phyloP scores from a whole-genome alignment of 768 basidiomycete genomes.

The Boletus vinaceobasis region DNA sequence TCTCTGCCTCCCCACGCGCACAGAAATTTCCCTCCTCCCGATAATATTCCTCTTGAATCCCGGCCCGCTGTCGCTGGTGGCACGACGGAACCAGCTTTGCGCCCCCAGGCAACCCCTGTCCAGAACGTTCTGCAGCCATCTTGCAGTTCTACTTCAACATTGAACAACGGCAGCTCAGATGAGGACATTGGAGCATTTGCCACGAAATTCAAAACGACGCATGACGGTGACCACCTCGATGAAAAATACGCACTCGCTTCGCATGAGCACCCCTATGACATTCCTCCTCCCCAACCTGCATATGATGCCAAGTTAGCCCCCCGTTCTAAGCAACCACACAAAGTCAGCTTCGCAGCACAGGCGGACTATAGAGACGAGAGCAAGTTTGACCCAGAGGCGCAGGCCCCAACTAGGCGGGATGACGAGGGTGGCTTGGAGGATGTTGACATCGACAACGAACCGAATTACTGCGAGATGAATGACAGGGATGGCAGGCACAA shows the following conservation, averaged over 20 bases:
- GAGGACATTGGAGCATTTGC: slow-evolving; percentile 16
- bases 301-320: slow-evolving; percentile 28
- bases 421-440: slow-evolving; percentile 20
- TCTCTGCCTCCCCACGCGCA: slow-evolving; percentile 5
- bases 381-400: slow-evolving; percentile 25
- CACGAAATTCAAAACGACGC: slow-evolving; percentile 11
- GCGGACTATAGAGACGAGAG: slow-evolving; percentile 11
- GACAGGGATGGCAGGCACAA: slow-evolving; percentile 24
- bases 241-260: slow-evolving; percentile 50
- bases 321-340: slow-evolving; percentile 18
- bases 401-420: slow-evolving; percentile 4
- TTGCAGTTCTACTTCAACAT: slow-evolving; percentile 37
- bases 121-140: slow-evolving; percentile 30
- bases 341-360: slow-evolving; percentile 41
- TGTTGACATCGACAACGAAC: slow-evolving; percentile 10
- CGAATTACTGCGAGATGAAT: slow-evolving; percentile 15
- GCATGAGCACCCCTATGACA: slow-evolving; percentile 60
- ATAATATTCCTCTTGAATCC: background rate
- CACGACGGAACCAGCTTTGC: background rate
- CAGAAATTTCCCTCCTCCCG: background rate
- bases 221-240: slow-evolving; percentile 26
- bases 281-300: slow-evolving; percentile 47
- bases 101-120: slow-evolving; percentile 16
- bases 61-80: slow-evolving; percentile 1
- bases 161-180: slow-evolving; percentile 26